phyloP scores from a whole-genome alignment of 352 stramenopile species.

The Pythium dissotocum region DNA sequence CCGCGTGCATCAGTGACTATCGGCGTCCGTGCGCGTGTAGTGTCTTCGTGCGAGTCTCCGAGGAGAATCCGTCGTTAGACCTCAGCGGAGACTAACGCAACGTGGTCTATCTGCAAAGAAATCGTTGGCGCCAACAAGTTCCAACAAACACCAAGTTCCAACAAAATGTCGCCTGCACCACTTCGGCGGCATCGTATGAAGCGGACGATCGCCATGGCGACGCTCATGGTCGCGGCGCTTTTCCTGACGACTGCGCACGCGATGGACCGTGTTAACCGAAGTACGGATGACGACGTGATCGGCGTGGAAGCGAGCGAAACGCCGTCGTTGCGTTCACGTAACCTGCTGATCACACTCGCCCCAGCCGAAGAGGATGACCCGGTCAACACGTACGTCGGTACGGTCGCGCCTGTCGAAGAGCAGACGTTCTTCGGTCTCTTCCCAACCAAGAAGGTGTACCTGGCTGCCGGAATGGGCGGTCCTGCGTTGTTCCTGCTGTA shows the following conservation, averaged over 20 bases:
- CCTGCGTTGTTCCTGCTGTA: constrained; percentile 29
- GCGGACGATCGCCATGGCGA: constrained; percentile 6
- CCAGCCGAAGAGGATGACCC: constrained; percentile 4
- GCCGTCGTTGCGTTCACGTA: constrained; percentile 6
- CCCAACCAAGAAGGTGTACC: constrained; percentile 30
- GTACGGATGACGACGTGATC: constrained; percentile 1
- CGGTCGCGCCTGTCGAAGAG: constrained; percentile 20
- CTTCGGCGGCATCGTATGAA: constrained; percentile 12
- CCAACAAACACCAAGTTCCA: neutral
- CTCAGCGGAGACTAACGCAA: neutral
- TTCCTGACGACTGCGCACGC: constrained; percentile 7
- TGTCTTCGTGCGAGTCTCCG: neutral
- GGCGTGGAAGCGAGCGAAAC: neutral
- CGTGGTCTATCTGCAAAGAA: neutral
- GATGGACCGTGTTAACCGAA: neutral
- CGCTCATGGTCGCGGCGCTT: constrained; percentile 15
- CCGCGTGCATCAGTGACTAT: neutral
- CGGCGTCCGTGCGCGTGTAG: neutral
- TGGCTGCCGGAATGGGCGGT: constrained; percentile 18
- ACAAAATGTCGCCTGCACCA: constrained; percentile 1
- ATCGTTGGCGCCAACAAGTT: constrained; percentile 1
- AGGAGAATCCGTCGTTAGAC: neutral
- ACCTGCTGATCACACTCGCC: constrained; percentile 18
- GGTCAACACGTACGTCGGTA: constrained; percentile 22
- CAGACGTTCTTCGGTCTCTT: constrained; percentile 34